Evolutionary conservation across 768 basidiomycete genomes (phyloP).

Genomic region (Termitomyces sp.): DNA sequence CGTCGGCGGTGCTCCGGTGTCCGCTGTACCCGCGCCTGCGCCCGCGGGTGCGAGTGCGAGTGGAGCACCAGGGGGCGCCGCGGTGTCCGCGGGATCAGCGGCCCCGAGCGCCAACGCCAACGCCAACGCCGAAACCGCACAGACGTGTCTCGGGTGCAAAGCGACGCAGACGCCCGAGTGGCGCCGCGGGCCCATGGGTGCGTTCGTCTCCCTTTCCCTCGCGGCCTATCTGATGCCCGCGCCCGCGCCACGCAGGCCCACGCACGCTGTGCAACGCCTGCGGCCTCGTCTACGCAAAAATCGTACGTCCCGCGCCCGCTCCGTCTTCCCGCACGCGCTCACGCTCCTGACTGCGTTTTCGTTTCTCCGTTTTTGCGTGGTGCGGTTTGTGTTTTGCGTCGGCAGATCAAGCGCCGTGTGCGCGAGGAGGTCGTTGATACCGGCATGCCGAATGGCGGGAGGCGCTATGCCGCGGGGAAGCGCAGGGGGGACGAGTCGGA

Average conservation of each 20-base stretch:
- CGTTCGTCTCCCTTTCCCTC: conserved; percentile 27
- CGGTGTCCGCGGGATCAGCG: no score
- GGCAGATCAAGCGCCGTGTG: conserved; percentile 14
- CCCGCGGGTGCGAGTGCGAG: not conserved
- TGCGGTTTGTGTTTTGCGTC: not conserved
- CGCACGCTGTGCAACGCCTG: conserved; percentile 84
- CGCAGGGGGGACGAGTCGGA: conserved; percentile 9
- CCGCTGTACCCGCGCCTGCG: not conserved
- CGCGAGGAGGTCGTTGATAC: conserved; percentile 5
- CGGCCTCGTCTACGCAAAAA: conserved; percentile 81
- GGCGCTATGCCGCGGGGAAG: not conserved
- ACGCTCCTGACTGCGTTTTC: not conserved
- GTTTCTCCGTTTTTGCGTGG: no score
- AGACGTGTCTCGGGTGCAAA: conserved; percentile 75
- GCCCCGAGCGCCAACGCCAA: not conserved
- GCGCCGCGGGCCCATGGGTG: conserved; percentile 79
- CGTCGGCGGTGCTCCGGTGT: not conserved
- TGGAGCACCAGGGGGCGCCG: no score
- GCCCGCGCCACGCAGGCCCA: conserved; percentile 42
- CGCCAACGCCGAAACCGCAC: conserved; percentile 22
- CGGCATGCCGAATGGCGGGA: not conserved
- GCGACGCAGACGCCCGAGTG: conserved; percentile 87
- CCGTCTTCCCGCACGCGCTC: not conserved
- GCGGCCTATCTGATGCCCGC: not conserved
- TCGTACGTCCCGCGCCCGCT: conserved; percentile 34